Evolutionary conservation across 768 basidiomycete genomes (phyloP).

Genomic region (Trametopsis cervina): DNA sequence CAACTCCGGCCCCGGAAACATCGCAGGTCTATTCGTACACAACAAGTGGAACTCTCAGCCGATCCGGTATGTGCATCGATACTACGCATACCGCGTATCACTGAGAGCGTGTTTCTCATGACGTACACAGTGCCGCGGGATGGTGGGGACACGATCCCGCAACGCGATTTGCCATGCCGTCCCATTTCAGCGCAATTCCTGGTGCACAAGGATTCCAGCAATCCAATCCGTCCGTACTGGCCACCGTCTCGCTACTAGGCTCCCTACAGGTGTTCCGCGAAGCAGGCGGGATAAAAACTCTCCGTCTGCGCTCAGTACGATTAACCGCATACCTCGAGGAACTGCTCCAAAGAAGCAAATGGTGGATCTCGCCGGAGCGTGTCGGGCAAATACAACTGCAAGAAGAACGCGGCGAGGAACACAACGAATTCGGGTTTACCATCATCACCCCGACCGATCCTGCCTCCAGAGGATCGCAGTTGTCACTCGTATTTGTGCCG

Average conservation of each 20-base stretch:
- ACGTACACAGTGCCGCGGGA: slow-evolving; percentile 77
- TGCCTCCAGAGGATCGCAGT: slow-evolving; percentile 72
- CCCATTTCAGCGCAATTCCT: slow-evolving; percentile 70
- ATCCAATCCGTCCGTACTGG: slow-evolving; percentile 86
- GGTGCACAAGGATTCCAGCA: slow-evolving; percentile 96
- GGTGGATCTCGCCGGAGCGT: slow-evolving; percentile 43
- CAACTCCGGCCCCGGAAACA: slow-evolving; percentile 95
- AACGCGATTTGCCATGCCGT: slow-evolving; percentile 89
- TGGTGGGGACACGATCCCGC: slow-evolving; percentile 96
- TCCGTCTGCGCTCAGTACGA: slow-evolving; percentile 62
- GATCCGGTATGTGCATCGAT: slow-evolving; percentile 39
- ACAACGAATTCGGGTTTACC: slow-evolving; percentile 53
- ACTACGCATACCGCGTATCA: too few species aligned
- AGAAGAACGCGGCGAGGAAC: neutral
- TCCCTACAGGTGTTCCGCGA: slow-evolving; percentile 75
- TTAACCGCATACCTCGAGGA: slow-evolving; percentile 70
- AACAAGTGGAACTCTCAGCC: slow-evolving; percentile 71
- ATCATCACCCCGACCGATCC: slow-evolving; percentile 80
- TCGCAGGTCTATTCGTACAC: slow-evolving; percentile 89
- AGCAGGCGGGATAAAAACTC: slow-evolving; percentile 63
- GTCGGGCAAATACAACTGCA: neutral
- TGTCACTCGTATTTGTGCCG: slow-evolving; percentile 80
- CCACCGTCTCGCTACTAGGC: slow-evolving; percentile 74
- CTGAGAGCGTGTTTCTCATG: too few species aligned
- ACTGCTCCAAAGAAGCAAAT: slow-evolving; percentile 52